Base-by-base conservation (phyloP, 192 early-diverging fungal genomes). In the Entomortierella chlamydospora region DNA sequence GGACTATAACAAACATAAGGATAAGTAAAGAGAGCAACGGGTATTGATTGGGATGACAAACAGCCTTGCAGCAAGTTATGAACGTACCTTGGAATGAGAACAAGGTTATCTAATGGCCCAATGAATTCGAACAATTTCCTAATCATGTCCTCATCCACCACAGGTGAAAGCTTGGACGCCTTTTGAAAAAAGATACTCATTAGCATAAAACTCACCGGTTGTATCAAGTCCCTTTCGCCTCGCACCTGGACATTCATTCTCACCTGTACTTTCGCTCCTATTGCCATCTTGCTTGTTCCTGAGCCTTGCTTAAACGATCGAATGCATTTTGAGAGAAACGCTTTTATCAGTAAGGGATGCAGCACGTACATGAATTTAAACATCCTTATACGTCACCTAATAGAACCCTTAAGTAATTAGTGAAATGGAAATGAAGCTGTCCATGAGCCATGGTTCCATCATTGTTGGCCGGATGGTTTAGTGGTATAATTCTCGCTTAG, bases 191-290 rank as follows among this genome's bases (percentile, higher is more conserved):
- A n/a, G n/a, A n/a, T n/a, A n/a, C n/a, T n/a, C n/a, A n/a, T n/a
- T n/a, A n/a, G n/a, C n/a, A n/a, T n/a, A n/a, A n/a, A n/a, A n/a
- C n/a, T n/a, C n/a, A n/a, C n/a, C n/a, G n/a, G 18, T 62, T 34
- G 22, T 25, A 20, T 37, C 33, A 30, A 43, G 20, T 8, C 33
- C 7, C 22, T 20, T n/a, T n/a, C n/a, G n/a, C n/a, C n/a, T n/a
- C n/a, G n/a, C n/a, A 55, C 22, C 31, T n/a, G 33, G 23, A 13
- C 23, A 23, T 23, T 2, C 39, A 47, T 43, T 34, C 30, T 18
- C 37, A 77, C 73, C 73, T 77, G 73, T 59, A 77, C 73, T 77
- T 77, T 77, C 63, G 73, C 73, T 61, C 73, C 73, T 68, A 67
- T 45, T 18, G 73, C 73, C 73, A 77, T 77, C 25, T 18, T 51